These are phyloP conservation scores for Parafenestella ontariensis DNA, from an alignment of 2,329 filamentous ascomycete genomes.

Conservation along the genomic window DNA sequence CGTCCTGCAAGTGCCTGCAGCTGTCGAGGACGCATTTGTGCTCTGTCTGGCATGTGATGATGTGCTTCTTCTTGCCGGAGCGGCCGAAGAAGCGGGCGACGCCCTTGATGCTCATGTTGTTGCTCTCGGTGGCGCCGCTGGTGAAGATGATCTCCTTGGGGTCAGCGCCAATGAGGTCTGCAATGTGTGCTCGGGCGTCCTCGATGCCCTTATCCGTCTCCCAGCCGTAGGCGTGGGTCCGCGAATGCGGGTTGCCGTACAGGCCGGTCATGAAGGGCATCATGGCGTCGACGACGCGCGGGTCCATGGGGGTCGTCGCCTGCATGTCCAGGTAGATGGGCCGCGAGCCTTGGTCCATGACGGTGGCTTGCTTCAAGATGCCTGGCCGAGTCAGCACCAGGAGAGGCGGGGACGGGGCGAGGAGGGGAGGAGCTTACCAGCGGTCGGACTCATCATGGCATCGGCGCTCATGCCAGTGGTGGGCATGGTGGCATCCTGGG, in stretches of 20 bases:
- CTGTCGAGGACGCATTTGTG: constrained; percentile 99
- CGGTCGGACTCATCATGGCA: constrained; percentile 80
- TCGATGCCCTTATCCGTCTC: constrained; percentile 96
- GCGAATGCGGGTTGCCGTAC: constrained; percentile 96
- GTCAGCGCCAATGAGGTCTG: constrained; percentile 88
- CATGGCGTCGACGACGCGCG: constrained; percentile 95
- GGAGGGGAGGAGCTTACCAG: constrained; percentile 55
- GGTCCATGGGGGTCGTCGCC: constrained; percentile 93
- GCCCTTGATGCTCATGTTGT: constrained; percentile 99
- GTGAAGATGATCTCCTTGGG: constrained; percentile 99
- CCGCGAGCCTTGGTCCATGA: constrained; percentile 90
- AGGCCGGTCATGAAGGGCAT: constrained; percentile 90
- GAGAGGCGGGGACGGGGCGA: constrained; percentile 4
- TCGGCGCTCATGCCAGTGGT: constrained; percentile 65
- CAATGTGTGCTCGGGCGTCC: constrained; percentile 81
- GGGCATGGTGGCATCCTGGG: constrained; percentile 66
- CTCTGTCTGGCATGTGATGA: constrained; percentile 96
- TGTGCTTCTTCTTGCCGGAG: constrained; percentile 95
- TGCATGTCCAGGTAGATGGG: constrained; percentile 99
- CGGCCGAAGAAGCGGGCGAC: constrained; percentile 94
- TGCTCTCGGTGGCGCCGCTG: constrained; percentile 96
- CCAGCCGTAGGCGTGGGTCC: constrained; percentile 98
- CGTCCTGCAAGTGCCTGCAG: constrained; percentile 94
- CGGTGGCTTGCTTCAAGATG: constrained; percentile 86
- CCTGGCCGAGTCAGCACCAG: constrained; percentile 54